Evolutionary conservation across 768 basidiomycete genomes (phyloP), one percentile per base, ranked within the genome.

Genomic region (Lanmaoa rubissima): DNA sequence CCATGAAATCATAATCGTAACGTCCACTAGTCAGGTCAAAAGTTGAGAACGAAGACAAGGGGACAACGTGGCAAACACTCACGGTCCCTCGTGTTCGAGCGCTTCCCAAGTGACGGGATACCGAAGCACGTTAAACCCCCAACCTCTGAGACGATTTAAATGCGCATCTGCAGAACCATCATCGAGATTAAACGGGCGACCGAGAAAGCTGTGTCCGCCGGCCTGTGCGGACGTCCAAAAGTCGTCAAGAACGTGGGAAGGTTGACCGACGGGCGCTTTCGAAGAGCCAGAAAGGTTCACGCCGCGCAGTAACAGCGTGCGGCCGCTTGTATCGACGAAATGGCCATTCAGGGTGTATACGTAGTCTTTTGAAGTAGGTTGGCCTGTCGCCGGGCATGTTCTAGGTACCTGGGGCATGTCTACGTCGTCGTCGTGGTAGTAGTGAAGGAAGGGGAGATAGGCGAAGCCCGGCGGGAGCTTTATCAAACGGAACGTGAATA

Each of bases 31-130:
- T 43, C 34, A 44, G 9, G 24, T 9, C 26, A 35, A 40, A 26
- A 43, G 49, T 38, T 61, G 32, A 53, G 38, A 41, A 48, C 42
- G 12, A 9, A 34, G 13, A 38, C 17, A 17, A 28, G 4, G 35
- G 28, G 57, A 28, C 53, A n/a, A 16, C 12, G 21, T 31, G 46
- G 31, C 21, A 41, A 0, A 4, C 2, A 88, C 95, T 84, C 71
- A 97, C 94, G 97, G 97, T 70, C 94, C 96, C 55, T 81, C 86
- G 69, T 93, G 94, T 72, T 98, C 97, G 16, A 99, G 73, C 0
- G 92, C 81, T 68, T 99, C 97, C 97, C 97, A 99, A 1, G 91
- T 87, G n/a, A 98, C 80, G 10, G 91, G 81, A 73, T 86, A 85
- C 41, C 87, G 77, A 17, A 98, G 74, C 67, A 88, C 77, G 65